Conservation (phyloP, 2,329 filamentous ascomycete genomes). For the Cladosporium sp. region DNA sequence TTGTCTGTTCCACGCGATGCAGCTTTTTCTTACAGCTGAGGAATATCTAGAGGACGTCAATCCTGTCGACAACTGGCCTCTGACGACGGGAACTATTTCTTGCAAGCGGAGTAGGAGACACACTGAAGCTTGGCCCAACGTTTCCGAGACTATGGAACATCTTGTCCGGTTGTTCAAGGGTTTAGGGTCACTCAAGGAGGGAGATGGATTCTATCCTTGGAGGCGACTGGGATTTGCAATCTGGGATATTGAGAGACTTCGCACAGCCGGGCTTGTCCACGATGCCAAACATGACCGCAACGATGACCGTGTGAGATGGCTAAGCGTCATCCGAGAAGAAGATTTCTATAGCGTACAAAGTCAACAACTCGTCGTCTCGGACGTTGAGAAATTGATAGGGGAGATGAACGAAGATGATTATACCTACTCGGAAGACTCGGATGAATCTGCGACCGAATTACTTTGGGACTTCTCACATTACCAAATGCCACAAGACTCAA, state of each 20-base stretch:
- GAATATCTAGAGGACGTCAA: background rate
- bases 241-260: constrained; percentile 9
- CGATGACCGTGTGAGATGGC: constrained; percentile 3
- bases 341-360: background rate
- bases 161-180: background rate
- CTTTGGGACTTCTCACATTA: background rate
- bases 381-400: background rate
- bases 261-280: constrained; percentile 1
- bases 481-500: background rate
- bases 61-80: background rate
- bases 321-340: constrained; percentile 5
- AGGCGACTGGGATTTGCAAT: constrained; percentile 13
- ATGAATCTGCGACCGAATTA: background rate
- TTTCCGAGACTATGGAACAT: constrained; percentile 10
- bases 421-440: background rate
- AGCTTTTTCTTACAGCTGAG: constrained; percentile 10
- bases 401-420: background rate
- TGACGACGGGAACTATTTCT: background rate
- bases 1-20: constrained; percentile 5
- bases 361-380: constrained; percentile 1
- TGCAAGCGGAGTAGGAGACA: background rate
- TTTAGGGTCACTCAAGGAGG: background rate
- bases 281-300: background rate
- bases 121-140: constrained; percentile 1
- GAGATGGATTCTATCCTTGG: constrained; percentile 10